Percentiles rank a stretch among this genome's conserved stretches.
These are phyloP conservation scores for Lophiotrema nucula DNA, from an alignment of 495 filamentous ascomycete genomes.

Conservation along the genomic window DNA sequence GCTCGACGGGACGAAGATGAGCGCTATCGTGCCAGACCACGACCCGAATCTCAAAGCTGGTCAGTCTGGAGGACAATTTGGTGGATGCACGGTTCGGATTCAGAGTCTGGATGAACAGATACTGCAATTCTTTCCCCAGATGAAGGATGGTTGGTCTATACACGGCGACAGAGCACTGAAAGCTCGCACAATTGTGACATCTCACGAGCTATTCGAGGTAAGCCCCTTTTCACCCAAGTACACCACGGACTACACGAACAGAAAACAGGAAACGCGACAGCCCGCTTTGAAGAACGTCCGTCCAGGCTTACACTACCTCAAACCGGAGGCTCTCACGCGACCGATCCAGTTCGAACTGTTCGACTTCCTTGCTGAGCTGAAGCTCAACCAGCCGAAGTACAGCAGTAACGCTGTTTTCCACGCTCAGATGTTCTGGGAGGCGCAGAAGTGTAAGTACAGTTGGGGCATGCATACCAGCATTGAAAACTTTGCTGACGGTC, in stretches of 20 bases:
- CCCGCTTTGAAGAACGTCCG: neutral
- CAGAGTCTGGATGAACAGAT: too few species aligned
- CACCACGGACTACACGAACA: neutral
- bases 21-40: too few species aligned
- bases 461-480: too few species aligned
- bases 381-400: neutral
- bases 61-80: too few species aligned
- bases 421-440: neutral
- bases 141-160: neutral
- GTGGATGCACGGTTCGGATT: too few species aligned
- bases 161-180: conserved; percentile 6
- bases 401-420: conserved; percentile 10
- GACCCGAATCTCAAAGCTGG: too few species aligned
- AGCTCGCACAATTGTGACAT: conserved; percentile 4
- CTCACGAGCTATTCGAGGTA: conserved; percentile 5
- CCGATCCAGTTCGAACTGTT: conserved; percentile 2
- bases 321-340: neutral
- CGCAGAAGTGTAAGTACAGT: too few species aligned
- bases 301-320: too few species aligned
- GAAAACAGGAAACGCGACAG: too few species aligned
- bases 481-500: too few species aligned
- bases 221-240: neutral
- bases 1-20: too few species aligned
- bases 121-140: too few species aligned
- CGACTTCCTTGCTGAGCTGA: neutral